Evolutionary conservation across 441 rosid species (phyloP).

Genomic region (Pelargonium fulgidum): DNA sequence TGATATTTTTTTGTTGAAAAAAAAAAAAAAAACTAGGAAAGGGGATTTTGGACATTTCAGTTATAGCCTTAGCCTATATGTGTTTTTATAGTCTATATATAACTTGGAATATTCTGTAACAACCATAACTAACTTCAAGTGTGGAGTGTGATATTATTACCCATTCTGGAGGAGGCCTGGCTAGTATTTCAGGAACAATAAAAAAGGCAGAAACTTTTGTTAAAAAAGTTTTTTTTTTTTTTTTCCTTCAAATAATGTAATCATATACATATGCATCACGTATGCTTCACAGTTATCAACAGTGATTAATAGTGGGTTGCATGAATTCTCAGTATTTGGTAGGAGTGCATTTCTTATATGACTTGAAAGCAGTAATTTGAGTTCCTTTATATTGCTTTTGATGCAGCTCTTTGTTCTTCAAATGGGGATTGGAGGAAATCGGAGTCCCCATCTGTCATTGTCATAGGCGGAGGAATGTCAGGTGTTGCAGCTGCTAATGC

Average conservation of each 20-base stretch:
- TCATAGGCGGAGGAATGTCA: constrained; percentile 82
- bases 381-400: constrained; percentile 10
- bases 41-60: background rate
- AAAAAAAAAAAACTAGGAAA: background rate
- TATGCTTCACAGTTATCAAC: background rate
- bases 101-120: constrained; percentile 1
- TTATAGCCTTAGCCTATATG: background rate
- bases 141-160: too few species aligned
- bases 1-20: background rate
- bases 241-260: background rate
- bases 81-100: background rate
- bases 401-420: constrained; percentile 44
- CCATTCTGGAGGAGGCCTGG: too few species aligned
- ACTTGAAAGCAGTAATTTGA: background rate
- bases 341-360: background rate
- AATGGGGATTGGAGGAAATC: constrained; percentile 38
- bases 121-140: background rate
- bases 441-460: constrained; percentile 66
- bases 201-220: too few species aligned
- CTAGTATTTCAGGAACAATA: too few species aligned
- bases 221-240: background rate
- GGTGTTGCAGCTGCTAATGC: constrained; percentile 89
- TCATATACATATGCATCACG: too few species aligned
- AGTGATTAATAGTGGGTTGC: background rate
- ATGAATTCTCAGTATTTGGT: background rate